These are phyloP conservation scores for Aquanectria penicillioides DNA, from an alignment of 2,329 filamentous ascomycete species.

Conservation along the genomic window DNA sequence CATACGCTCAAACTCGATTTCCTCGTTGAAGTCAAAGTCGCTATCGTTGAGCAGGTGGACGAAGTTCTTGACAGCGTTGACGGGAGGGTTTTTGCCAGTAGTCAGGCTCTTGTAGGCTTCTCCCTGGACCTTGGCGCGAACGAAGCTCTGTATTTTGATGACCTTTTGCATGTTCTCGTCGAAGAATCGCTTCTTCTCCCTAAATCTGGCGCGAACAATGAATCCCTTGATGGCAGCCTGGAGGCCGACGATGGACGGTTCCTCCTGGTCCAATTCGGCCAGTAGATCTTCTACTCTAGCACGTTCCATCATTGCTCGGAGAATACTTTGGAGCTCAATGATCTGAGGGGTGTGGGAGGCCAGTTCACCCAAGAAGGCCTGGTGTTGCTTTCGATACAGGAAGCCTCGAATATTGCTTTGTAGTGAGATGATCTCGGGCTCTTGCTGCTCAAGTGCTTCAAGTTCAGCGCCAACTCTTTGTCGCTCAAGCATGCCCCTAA, in stretches of 20 bases:
- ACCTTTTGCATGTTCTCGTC: slow-evolving; percentile 99
- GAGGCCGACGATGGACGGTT: slow-evolving; percentile 78
- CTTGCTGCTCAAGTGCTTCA: slow-evolving; percentile 67
- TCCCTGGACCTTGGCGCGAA: slow-evolving; percentile 93
- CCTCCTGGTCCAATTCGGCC: slow-evolving; percentile 81
- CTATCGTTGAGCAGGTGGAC: slow-evolving; percentile 97
- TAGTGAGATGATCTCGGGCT: slow-evolving; percentile 66
- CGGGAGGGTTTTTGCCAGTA: slow-evolving; percentile 94
- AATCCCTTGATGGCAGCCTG: slow-evolving; percentile 80
- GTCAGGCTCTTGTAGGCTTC: slow-evolving; percentile 98
- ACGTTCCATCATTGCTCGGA: slow-evolving; percentile 82
- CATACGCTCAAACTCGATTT: slow-evolving; percentile 94
- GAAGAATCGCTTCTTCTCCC: slow-evolving; percentile 88
- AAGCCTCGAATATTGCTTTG: slow-evolving; percentile 76
- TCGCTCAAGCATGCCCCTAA: slow-evolving; percentile 71
- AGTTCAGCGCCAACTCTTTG: slow-evolving; percentile 59
- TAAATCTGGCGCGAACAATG: slow-evolving; percentile 78
- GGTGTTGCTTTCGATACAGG: slow-evolving; percentile 68
- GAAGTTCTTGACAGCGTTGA: slow-evolving; percentile 97
- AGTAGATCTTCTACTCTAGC: slow-evolving; percentile 78
- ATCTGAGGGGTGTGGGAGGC: slow-evolving; percentile 74
- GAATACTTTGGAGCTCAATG: slow-evolving; percentile 76
- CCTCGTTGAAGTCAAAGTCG: slow-evolving; percentile 98
- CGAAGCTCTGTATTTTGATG: slow-evolving; percentile 97
- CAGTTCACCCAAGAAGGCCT: slow-evolving; percentile 74